Conservation (phyloP, 2,329 filamentous ascomycete species). For the Incumbomyces delicatus region DNA sequence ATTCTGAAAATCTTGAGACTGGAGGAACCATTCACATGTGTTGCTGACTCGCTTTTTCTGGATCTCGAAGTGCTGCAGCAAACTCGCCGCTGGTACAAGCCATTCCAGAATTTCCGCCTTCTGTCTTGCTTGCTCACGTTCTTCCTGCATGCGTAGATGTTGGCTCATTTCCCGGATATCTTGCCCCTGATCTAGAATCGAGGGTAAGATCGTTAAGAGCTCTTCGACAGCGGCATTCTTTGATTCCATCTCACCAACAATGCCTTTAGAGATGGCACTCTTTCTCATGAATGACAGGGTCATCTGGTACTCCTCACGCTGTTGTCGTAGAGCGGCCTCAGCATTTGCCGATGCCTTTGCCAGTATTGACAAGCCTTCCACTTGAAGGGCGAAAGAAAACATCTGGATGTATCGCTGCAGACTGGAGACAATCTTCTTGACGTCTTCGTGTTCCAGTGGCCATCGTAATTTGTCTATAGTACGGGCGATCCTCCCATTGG, state of each 20-base stretch:
- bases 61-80: slow-evolving; percentile 18
- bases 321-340: slow-evolving; percentile 12
- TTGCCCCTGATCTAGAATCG: slow-evolving; percentile 11
- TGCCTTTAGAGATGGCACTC: slow-evolving; percentile 10
- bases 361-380: slow-evolving; percentile 16
- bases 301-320: slow-evolving; percentile 13
- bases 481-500: slow-evolving; percentile 11
- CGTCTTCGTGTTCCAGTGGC: slow-evolving; percentile 20
- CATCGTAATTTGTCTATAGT: slow-evolving; percentile 17
- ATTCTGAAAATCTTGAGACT: slow-evolving; percentile 18
- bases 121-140: slow-evolving; percentile 17
- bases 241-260: slow-evolving; percentile 5
- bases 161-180: slow-evolving; percentile 17
- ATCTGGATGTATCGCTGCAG: slow-evolving; percentile 15
- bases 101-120: slow-evolving; percentile 19
- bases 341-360: slow-evolving; percentile 14
- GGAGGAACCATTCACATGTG: slow-evolving; percentile 27
- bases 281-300: slow-evolving; percentile 12
- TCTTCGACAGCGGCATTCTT: slow-evolving; percentile 11
- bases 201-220: slow-evolving; percentile 15
- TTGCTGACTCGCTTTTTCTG: slow-evolving; percentile 19
- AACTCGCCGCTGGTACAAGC: slow-evolving; percentile 13
- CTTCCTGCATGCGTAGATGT: slow-evolving; percentile 13
- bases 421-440: slow-evolving; percentile 15
- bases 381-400: slow-evolving; percentile 17